Base-by-base conservation (phyloP, 768 basidiomycete genomes). In the Lactifluus subvellereus region DNA sequence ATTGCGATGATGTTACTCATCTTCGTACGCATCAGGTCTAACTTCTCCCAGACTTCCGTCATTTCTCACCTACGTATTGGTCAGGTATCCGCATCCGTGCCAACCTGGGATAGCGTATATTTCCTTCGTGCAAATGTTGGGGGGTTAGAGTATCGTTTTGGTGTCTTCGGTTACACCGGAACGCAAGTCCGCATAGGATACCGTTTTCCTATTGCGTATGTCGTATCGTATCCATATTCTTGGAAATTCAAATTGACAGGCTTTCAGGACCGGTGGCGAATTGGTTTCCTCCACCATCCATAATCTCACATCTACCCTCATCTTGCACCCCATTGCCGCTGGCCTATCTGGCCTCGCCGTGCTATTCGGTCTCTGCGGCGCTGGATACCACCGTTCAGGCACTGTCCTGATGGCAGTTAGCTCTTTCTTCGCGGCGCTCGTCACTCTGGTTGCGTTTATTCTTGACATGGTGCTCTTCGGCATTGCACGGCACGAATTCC, bases 381-480 rank as follows among this genome's bases (percentile, higher is more conserved):
- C 79, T 4, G 74, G 71, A 42, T 87, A 85, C 72, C 82, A 84
- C 65, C 86, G 90, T 62, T 72, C 77, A 13, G 88, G 89, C 54
- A 91, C 91, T 14, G 80, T 91, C 63, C 72, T 91, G 72, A 92
- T 92, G 90, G 78, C 85, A 16, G 78, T 94, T 58, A 67, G 83
- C 59, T 77, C 85, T 57, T 80, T 82, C 18, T 77, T 94, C 59
- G 89, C 87, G 7, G 75, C 81, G n/a, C 72, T 93, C 57, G 74
- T 81, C 67, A 85, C 85, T 7, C 77, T 92, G 57, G 74, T 92
- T 66, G 85, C 78, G 3, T 92, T 84, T 75, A 74, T 91, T 50
- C 77, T 93, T 72, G 90, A 91, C 74, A 87, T 92, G 83, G 82
- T 82, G 48, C 82, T 94, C 56, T 94, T 88, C 72, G 86, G 85